Evolutionary conservation across 108 stramenopile genomes (phyloP), one percentile per base, ranked within the genome.

Genomic region (Epithemia pelagica): DNA sequence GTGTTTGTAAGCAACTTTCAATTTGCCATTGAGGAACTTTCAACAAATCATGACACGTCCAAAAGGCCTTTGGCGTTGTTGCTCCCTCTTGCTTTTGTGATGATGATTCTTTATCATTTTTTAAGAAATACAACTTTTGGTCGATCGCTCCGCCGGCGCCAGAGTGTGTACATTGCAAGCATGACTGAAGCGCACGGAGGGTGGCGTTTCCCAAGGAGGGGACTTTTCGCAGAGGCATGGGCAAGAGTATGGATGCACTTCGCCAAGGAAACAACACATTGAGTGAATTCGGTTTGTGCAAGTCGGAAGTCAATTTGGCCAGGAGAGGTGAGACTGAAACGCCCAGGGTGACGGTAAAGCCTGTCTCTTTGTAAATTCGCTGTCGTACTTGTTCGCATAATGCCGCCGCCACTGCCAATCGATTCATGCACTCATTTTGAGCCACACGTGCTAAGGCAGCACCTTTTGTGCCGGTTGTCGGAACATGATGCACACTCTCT

Each of bases 191-290:
- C 19, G 67, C 31, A 22, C 70, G 59, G 28, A 79, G 51, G 20
- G 78, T 81, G 0, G 73, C 57, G 22, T 32, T 37, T 30, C 84
- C 84, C 0, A 82, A 19, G 20, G 55, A 55, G 58, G 74, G 76
- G 24, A 85, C 54, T 62, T 74, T 78, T 23, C 76, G 78, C 2
- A 85, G 61, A 0, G 84, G 84, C 80, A 85, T 81, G 26, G 61
- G 25, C 19, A 67, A 66, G 28, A 85, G 32, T 0, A 85, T 55
- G 18, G 61, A 37, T 18, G 62, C 28, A 20, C 73, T 68, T 59
- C 76, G 52, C 84, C 84, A 85, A 0, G 84, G 79, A 67, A 67
- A 74, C 32, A 85, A 63, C 18, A 85, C 32, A 59, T 85, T 85
- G 63, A 79, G 58, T 10, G 80, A 72, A 10, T 73, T 59, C 19